These are phyloP conservation scores for Osmozyma mogii DNA, from an alignment of 805 yeast species.

Conservation along the genomic window DNA sequence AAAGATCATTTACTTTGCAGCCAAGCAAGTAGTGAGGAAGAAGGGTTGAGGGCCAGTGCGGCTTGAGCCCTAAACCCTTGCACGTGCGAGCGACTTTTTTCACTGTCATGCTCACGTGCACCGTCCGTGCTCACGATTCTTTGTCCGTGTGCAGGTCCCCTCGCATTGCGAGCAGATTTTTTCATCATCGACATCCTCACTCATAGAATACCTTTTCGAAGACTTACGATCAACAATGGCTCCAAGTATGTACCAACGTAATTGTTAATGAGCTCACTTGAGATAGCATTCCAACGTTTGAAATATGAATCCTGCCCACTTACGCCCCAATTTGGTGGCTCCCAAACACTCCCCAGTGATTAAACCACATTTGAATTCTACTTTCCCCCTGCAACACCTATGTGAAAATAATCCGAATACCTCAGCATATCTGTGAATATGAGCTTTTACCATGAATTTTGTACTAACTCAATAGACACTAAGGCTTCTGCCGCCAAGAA, in stretches of 20 bases:
- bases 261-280: too few species aligned
- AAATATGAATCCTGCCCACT: too few species aligned
- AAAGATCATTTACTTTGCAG: too few species aligned
- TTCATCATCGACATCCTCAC: conserved; percentile 9
- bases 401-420: too few species aligned
- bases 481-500: conserved; percentile 98
- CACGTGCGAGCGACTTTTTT: conserved; percentile 1
- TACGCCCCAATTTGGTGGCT: too few species aligned
- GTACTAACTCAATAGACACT: conserved; percentile 29
- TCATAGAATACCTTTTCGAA: conserved; percentile 6
- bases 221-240: conserved; percentile 13
- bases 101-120: conserved; percentile 5
- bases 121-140: conserved; percentile 4
- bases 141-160: conserved; percentile 3
- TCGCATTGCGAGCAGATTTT: conserved; percentile 8
- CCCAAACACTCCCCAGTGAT: too few species aligned
- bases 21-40: neutral
- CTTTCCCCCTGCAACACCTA: too few species aligned
- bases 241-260: conserved; percentile 17
- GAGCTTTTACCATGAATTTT: too few species aligned
- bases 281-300: too few species aligned
- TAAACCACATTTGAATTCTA: too few species aligned
- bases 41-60: too few species aligned
- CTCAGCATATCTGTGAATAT: too few species aligned
- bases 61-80: neutral